These are phyloP conservation scores for Hygrophorus pudorinus DNA, from an alignment of 768 basidiomycete genomes.

Conservation along the genomic window DNA sequence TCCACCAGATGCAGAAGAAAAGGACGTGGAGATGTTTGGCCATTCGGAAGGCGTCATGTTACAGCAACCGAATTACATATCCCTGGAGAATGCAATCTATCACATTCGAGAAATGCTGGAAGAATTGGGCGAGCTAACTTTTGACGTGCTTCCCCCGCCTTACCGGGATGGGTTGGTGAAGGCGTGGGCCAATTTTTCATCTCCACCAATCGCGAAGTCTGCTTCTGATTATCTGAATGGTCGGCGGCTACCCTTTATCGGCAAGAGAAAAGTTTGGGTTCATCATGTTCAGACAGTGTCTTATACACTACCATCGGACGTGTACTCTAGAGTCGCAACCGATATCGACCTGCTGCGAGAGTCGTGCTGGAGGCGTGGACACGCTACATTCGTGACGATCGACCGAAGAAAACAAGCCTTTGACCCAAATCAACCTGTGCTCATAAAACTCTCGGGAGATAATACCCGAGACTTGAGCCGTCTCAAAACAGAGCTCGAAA, in stretches of 20 bases:
- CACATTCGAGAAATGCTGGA: slow-evolving; percentile 34
- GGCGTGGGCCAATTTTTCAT: slow-evolving; percentile 47
- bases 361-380: slow-evolving; percentile 21
- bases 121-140: slow-evolving; percentile 20
- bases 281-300: slow-evolving; percentile 43
- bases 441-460: slow-evolving; percentile 41
- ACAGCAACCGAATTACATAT: slow-evolving; percentile 28
- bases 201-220: slow-evolving; percentile 38
- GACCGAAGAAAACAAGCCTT: slow-evolving; percentile 9
- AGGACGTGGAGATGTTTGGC: slow-evolving; percentile 28
- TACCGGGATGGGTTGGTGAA: slow-evolving; percentile 38
- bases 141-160: slow-evolving; percentile 42
- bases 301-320: slow-evolving; percentile 28
- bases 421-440: slow-evolving; percentile 14
- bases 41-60: slow-evolving; percentile 15
- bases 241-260: slow-evolving; percentile 34
- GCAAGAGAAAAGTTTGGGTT: slow-evolving; percentile 37
- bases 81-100: slow-evolving; percentile 23
- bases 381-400: slow-evolving; percentile 16
- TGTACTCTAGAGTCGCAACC: slow-evolving; percentile 28
- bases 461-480: slow-evolving; percentile 38
- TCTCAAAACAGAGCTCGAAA: slow-evolving; percentile 53
- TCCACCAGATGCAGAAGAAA: slow-evolving; percentile 27
- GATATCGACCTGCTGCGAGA: slow-evolving; percentile 39
- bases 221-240: slow-evolving; percentile 40